Base-by-base conservation (phyloP, 495 filamentous ascomycete species). In the Chaetomium cochliodes region DNA sequence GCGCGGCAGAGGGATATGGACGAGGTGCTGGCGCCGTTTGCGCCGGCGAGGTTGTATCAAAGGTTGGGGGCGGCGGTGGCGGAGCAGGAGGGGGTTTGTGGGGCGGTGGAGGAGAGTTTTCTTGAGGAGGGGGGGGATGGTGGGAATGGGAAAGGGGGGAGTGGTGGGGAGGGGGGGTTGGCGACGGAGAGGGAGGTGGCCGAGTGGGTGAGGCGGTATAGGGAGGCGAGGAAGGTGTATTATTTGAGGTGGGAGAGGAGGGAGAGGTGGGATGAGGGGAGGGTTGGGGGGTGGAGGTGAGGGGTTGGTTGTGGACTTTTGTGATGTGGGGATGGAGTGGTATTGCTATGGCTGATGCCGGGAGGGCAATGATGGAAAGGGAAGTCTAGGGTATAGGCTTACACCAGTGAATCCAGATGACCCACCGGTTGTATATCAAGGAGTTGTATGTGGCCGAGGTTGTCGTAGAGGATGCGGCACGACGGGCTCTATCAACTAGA, bases 241-340 rank as follows among this genome's bases (percentile, higher is more conserved):
- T 92, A 90, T 64, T 81, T 90, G 16, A 80, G 91, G 52, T 85
- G 85, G 69, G 93, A 96, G 79, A 83, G 90, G 60, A 93, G 90
- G 76, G 90, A 91, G 67, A 80, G 93, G 71, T 97, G 93, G 93
- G 92, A 97, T 79, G 93, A 96, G 75, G 92, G 93, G 28, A 84
- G 93, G 64, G 92, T 96, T 61, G 92, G 93, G 0, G 93, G 93
- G 0, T 97, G 93, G 93, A 82, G 93, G 63, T 96, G 81, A 87
- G 52, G 30, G 47, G 62, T 8, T 13, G 3, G 12, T 30, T 13
- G 12, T 33, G 30, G 30, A 33, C 30, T 33, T 3, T 33, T 33
- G 3, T 33, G 30, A 7, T 3, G 30, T 3, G 33, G 33, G 5
- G 33, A 37, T 37, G 33, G 6, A 12, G 33, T 37, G 9, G 8